Conservation (phyloP, 768 basidiomycete species). For the Suillus subalutaceus region DNA sequence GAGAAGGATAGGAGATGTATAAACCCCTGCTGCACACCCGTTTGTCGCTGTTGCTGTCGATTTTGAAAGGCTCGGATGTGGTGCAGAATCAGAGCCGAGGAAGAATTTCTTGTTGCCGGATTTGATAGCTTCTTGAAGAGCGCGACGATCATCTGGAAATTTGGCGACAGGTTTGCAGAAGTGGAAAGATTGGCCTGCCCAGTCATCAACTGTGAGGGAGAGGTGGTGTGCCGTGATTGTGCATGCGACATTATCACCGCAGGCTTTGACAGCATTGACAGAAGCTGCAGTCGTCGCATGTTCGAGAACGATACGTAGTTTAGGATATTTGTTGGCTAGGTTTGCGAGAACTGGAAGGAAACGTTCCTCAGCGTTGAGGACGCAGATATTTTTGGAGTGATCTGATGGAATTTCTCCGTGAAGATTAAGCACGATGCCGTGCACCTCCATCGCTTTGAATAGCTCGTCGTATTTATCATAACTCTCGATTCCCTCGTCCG, state of each 20-base stretch:
- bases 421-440: slow-evolving; percentile 92
- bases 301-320: slow-evolving; percentile 92
- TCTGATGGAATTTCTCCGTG: slow-evolving; percentile 98
- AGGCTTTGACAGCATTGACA: slow-evolving; percentile 79
- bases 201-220: slow-evolving; percentile 91
- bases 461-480: slow-evolving; percentile 93
- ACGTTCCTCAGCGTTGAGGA: slow-evolving; percentile 88
- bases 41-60: slow-evolving; percentile 68
- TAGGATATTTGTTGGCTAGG: slow-evolving; percentile 83
- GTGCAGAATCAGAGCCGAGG: slow-evolving; percentile 94
- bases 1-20: slow-evolving; percentile 90
- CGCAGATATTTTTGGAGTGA: slow-evolving; percentile 72
- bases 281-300: slow-evolving; percentile 95
- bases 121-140: slow-evolving; percentile 74
- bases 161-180: slow-evolving; percentile 99
- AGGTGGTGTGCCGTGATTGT: slow-evolving; percentile 98
- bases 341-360: slow-evolving; percentile 88
- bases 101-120: slow-evolving; percentile 53
- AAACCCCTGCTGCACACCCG: slow-evolving; percentile 93
- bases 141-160: slow-evolving; percentile 87
- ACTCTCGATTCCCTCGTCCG: slow-evolving; percentile 93
- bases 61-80: slow-evolving; percentile 76
- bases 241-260: slow-evolving; percentile 86
- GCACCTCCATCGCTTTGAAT: slow-evolving; percentile 92
- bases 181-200: slow-evolving; percentile 93